Percentiles rank a stretch among this genome's conserved stretches.
Conservation (phyloP, 78 protist species). For the Carpediemonas membranifera region DNA sequence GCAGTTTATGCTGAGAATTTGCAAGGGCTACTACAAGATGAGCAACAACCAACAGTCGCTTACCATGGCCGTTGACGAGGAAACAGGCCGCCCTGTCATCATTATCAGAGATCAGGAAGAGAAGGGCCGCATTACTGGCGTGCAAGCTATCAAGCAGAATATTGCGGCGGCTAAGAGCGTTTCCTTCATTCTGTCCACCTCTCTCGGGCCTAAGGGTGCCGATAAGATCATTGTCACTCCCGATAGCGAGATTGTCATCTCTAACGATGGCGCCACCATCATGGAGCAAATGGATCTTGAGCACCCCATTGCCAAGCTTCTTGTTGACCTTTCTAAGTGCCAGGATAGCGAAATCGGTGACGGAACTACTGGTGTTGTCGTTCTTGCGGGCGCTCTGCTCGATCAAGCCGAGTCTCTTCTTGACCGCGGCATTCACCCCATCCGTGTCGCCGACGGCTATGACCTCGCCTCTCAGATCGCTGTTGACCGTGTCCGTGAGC, state of each 20-base stretch:
- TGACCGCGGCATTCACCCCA: constrained; percentile 90
- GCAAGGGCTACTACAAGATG: no score
- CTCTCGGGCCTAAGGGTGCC: constrained; percentile 44
- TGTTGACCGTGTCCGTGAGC: constrained; percentile 39
- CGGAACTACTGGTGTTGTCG: constrained; percentile 98
- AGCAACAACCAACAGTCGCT: no score
- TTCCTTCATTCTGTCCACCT: background rate
- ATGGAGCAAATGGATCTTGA: constrained; percentile 70
- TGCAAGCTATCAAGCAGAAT: constrained; percentile 82
- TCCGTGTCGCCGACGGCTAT: constrained; percentile 80
- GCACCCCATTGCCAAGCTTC: constrained; percentile 84
- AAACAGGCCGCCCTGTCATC: constrained; percentile 6
- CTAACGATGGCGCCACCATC: constrained; percentile 98
- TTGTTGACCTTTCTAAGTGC: constrained; percentile 90
- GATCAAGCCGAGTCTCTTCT: constrained; percentile 84
- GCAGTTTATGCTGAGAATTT: no score
- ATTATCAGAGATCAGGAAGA: constrained; percentile 64
- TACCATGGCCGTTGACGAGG: no score
- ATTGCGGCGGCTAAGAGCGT: background rate
- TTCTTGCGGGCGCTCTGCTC: constrained; percentile 94
- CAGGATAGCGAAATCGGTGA: constrained; percentile 98
- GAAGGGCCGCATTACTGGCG: constrained; percentile 70
- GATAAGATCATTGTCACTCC: constrained; percentile 90
- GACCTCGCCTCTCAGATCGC: constrained; percentile 59
- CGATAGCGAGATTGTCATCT: constrained; percentile 90